A percentile compares a stretch with the other conserved stretches of the same genome.
Conservation (phyloP, 805 yeast species). For the Phaffomyces antillensis region DNA sequence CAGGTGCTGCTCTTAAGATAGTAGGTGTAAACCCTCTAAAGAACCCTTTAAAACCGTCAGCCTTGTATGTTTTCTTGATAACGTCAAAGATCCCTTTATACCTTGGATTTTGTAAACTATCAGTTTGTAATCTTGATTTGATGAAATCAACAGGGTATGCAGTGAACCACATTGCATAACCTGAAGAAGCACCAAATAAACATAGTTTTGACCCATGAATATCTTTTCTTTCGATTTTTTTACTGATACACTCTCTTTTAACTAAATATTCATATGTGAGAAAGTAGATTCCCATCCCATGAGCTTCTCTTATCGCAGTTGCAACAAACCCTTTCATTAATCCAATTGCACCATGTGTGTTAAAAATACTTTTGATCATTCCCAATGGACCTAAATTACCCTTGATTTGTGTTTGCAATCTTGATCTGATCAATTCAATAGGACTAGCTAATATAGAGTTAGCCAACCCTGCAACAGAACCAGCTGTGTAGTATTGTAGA, state of each 20-base stretch:
- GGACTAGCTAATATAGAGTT: conserved; percentile 89
- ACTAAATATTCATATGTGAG: conserved; percentile 86
- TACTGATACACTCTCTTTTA: conserved; percentile 48
- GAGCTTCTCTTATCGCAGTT: conserved; percentile 75
- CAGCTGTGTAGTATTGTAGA: conserved; percentile 71
- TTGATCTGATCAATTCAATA: conserved; percentile 89
- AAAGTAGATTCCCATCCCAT: conserved; percentile 87
- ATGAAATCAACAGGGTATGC: conserved; percentile 87
- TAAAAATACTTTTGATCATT: conserved; percentile 51
- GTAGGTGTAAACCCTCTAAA: conserved; percentile 92
- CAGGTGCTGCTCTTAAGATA: conserved; percentile 94
- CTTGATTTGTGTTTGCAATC: conserved; percentile 80
- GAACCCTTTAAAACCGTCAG: conserved; percentile 70
- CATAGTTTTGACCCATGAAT: conserved; percentile 87
- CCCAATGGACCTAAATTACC: conserved; percentile 70
- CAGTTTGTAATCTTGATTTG: conserved; percentile 84
- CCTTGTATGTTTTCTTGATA: conserved; percentile 40
- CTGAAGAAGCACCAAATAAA: conserved; percentile 83
- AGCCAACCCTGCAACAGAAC: conserved; percentile 88
- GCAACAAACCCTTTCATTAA: conserved; percentile 79
- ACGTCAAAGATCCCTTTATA: conserved; percentile 58
- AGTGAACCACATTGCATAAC: conserved; percentile 79
- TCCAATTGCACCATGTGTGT: conserved; percentile 48
- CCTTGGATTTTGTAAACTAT: conserved; percentile 49
- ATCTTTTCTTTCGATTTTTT: conserved; percentile 50